Percentiles rank a stretch among this genome's conserved stretches.
These are phyloP conservation scores for Starmerella riodocensis DNA, from an alignment of 805 yeast species.

Conservation along the genomic window DNA sequence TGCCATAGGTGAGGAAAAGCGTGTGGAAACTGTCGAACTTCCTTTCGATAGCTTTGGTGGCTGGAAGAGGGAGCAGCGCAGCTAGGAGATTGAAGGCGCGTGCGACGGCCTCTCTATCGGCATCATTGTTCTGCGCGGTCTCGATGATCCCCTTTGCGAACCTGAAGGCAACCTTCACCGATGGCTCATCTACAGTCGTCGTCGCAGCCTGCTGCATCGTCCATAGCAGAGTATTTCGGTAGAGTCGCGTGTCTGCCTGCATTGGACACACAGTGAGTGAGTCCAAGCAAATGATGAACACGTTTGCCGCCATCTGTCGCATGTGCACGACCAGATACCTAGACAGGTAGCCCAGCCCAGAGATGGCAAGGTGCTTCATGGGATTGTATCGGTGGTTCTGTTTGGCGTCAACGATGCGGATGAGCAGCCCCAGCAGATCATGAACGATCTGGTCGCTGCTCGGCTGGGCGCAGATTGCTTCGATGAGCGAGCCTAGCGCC, in stretches of 20 bases:
- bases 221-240: conserved; percentile 19
- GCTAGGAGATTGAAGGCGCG: conserved; percentile 23
- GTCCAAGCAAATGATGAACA: conserved; percentile 17
- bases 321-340: conserved; percentile 8
- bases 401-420: conserved; percentile 17
- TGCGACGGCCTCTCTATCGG: conserved; percentile 22
- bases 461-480: conserved; percentile 10
- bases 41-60: conserved; percentile 5
- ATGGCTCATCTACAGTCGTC: conserved; percentile 24
- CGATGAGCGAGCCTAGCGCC: conserved; percentile 19
- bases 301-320: conserved; percentile 18
- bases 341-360: conserved; percentile 17
- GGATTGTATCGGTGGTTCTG: conserved; percentile 15
- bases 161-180: conserved; percentile 26
- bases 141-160: conserved; percentile 20
- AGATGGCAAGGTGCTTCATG: conserved; percentile 20
- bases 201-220: conserved; percentile 14
- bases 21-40: conserved; percentile 22
- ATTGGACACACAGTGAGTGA: conserved; percentile 13
- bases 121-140: conserved; percentile 23
- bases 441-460: conserved; percentile 9
- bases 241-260: conserved; percentile 7
- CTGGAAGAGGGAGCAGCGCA: conserved; percentile 15
- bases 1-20: conserved; percentile 19
- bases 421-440: conserved; percentile 15